Evolutionary conservation across 23 red algal species (phyloP).

Genomic region (Porphyridium purpureum): DNA sequence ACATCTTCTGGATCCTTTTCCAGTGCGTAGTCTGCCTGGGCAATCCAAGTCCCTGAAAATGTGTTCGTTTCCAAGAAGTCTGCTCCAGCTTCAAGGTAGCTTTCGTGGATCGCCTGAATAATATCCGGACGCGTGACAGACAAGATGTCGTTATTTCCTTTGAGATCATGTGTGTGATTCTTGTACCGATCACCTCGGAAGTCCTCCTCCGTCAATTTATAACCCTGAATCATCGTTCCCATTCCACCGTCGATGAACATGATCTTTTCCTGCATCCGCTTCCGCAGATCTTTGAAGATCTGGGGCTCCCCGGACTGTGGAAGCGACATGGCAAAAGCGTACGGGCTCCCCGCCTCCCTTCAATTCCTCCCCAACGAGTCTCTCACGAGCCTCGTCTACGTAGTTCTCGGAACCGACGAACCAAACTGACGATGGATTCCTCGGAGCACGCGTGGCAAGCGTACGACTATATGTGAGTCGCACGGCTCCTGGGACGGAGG

Average conservation of each 20-base stretch:
- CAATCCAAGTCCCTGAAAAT: conserved; percentile 56
- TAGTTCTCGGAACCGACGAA: too few relatives aligned
- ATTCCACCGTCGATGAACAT: conserved; percentile 57
- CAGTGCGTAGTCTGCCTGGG: conserved; percentile 61
- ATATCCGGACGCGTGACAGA: conserved; percentile 55
- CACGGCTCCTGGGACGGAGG: too few relatives aligned
- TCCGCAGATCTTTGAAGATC: conserved; percentile 55
- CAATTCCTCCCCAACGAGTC: too few relatives aligned
- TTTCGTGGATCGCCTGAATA: conserved; percentile 55
- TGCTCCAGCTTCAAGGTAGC: conserved; percentile 47
- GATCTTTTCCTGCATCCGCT: conserved; percentile 28
- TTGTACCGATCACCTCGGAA: conserved; percentile 62
- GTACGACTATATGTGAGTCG: too few relatives aligned
- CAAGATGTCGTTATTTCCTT: conserved; percentile 73
- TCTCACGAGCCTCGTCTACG: too few relatives aligned
- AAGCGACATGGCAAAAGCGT: too few relatives aligned
- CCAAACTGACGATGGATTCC: too few relatives aligned
- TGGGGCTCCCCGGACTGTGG: conserved; percentile 52
- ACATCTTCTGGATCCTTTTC: conserved; percentile 53
- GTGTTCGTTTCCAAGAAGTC: conserved; percentile 79
- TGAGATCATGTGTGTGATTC: conserved; percentile 49
- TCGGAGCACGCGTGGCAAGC: too few relatives aligned
- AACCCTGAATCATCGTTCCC: conserved; percentile 64
- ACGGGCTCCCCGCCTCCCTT: too few relatives aligned
- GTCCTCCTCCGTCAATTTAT: conserved; percentile 43